Base-by-base conservation (phyloP, 768 basidiomycete genomes). In the Cyclocybe aegerita region DNA sequence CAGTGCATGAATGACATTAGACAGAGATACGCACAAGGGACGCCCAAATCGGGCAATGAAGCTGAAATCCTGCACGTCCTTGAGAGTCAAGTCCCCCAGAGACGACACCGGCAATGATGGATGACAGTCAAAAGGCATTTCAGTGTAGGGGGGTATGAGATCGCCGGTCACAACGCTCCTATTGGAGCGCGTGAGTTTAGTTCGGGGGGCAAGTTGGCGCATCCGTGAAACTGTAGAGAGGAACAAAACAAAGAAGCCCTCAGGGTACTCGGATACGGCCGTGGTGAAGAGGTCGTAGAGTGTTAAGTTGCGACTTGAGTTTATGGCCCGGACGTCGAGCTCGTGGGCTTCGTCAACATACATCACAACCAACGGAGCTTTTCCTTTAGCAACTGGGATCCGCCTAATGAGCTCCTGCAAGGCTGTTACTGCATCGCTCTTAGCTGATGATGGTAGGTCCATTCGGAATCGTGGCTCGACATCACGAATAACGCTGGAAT, bases 121-220 rank as follows among this genome's bases (percentile, higher is more conserved):
- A 44, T 50, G 41, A 29, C 53, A 57, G 40, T 57, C 56, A 34
- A 57, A 57, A 4, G 56, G 56, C 46, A 50, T 57, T 39, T 54
- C 56, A 5, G 57, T 58, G 23, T 52, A 48, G 4, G 54, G 54
- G 1, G 50, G 23, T 23, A 49, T 30, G 12, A 40, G 23, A 9
- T 17, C 1, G 23, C 23, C 23, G 23, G 23, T 5, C 23, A 23
- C 23, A 23, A 23, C 23, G 2, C 4, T 23, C 23, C 23, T 23
- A 23, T 23, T 23, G 5, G 23, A 23, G 23, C 23, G 23, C 23
- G 23, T 23, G 23, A 23, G 3, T 23, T 23, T 23, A 5, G 23
- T 23, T 23, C 3, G 8, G 23, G 41, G n/a, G 11, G 9, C 16
- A 45, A 32, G 11, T 14, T 14, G 34, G 35, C 45, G 9, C 43